Conservation (phyloP, 495 filamentous ascomycete genomes). For the Xylaria venustula region DNA sequence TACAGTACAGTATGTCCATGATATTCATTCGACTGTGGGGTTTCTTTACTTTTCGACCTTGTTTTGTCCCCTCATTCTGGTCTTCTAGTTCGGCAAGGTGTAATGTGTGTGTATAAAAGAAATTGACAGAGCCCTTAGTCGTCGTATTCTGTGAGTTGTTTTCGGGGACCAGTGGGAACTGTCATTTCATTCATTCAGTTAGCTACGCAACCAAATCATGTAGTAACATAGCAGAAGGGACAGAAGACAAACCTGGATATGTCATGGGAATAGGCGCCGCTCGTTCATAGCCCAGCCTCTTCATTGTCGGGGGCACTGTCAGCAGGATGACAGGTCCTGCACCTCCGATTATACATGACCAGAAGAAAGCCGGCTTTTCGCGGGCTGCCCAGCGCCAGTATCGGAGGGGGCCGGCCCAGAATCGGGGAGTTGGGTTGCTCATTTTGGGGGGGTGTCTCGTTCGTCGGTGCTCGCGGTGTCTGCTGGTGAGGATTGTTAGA, state of each 20-base stretch:
- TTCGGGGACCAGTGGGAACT: conserved; percentile 73
- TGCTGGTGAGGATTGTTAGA: not conserved
- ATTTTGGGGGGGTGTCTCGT: conserved; percentile 40
- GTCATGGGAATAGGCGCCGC: conserved; percentile 74
- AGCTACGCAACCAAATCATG: too few relatives aligned
- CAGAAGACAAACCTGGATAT: conserved; percentile 76
- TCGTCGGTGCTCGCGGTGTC: not conserved
- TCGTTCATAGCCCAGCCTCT: conserved; percentile 66
- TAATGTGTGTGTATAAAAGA: not conserved
- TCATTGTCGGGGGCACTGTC: conserved; percentile 66
- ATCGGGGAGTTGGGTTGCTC: conserved; percentile 61
- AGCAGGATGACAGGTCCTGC: conserved; percentile 68
- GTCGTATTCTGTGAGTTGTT: conserved; percentile 72
- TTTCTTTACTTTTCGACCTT: too few relatives aligned
- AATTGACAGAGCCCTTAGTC: conserved; percentile 39
- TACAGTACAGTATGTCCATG: too few relatives aligned
- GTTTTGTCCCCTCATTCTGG: too few relatives aligned
- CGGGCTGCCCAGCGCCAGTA: conserved; percentile 86
- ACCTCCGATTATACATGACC: conserved; percentile 67
- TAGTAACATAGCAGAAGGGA: too few relatives aligned
- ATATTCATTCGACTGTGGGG: too few relatives aligned
- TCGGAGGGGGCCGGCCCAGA: conserved; percentile 76
- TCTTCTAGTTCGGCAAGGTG: not conserved
- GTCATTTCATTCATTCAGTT: not conserved
- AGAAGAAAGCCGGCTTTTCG: conserved; percentile 87